Conservation (phyloP, 495 filamentous ascomycete species). For the Trichoderma reesei region DNA sequence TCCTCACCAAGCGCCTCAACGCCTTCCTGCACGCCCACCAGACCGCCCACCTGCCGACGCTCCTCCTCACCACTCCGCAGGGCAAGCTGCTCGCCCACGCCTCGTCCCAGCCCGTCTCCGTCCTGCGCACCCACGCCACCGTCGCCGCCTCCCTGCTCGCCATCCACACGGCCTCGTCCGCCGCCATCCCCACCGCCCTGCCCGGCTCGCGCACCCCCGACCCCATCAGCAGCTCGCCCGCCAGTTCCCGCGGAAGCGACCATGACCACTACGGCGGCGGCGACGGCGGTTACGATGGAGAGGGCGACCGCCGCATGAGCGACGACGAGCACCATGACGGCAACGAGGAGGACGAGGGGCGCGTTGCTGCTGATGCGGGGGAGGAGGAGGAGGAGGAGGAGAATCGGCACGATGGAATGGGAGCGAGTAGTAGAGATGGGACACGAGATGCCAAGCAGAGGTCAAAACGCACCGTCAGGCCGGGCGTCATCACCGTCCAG, state of each 20-base stretch:
- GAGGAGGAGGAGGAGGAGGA: too few relatives aligned
- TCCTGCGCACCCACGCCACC: conserved; percentile 37
- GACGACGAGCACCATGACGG: too few relatives aligned
- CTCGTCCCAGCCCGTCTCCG: conserved; percentile 28
- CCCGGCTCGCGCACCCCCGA: conserved; percentile 11
- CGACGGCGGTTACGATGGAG: not conserved
- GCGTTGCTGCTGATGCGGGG: too few relatives aligned
- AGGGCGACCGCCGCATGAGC: not conserved
- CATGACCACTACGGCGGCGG: not conserved
- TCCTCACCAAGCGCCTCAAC: conserved; percentile 38
- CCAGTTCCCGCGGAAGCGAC: conserved; percentile 10
- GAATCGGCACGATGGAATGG: too few relatives aligned
- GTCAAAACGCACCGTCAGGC: not conserved
- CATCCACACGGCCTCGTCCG: conserved; percentile 21
- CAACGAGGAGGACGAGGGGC: too few relatives aligned
- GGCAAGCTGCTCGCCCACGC: conserved; percentile 42
- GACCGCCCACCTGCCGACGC: conserved; percentile 30
- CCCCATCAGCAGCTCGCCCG: conserved; percentile 11
- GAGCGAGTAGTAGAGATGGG: too few relatives aligned
- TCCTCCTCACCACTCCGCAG: conserved; percentile 34
- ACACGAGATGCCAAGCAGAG: not conserved
- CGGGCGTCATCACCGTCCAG: conserved; percentile 36
- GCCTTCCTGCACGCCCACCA: conserved; percentile 39
- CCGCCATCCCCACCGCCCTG: conserved; percentile 13
- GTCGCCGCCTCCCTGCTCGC: conserved; percentile 40